Evolutionary conservation across 177 flowering plant genomes (phyloP).

Genomic region (Tripterygium wilfordii): DNA sequence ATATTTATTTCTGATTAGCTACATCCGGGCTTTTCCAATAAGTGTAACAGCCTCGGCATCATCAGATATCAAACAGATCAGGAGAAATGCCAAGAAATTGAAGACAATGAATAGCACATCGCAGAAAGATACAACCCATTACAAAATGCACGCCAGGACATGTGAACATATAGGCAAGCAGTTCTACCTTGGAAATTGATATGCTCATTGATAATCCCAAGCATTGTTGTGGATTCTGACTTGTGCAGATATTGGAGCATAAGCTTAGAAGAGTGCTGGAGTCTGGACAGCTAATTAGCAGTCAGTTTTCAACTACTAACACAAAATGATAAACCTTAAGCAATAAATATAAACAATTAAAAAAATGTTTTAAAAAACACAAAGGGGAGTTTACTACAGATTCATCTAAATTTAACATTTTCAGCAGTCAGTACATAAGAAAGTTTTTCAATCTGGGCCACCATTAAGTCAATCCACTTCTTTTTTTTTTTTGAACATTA

Average conservation of each 20-base stretch:
- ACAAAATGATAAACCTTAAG: background rate
- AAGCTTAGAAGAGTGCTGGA: conserved; percentile 91
- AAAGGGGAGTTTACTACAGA: too few species aligned
- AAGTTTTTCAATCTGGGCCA: too few species aligned
- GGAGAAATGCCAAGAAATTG: conserved; percentile 52
- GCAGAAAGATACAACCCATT: background rate
- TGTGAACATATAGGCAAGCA: background rate
- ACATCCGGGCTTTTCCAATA: conserved; percentile 69
- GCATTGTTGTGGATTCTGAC: conserved; percentile 78
- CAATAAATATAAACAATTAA: background rate
- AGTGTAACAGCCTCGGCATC: conserved; percentile 71
- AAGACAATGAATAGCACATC: conserved; percentile 1
- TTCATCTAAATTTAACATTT: too few species aligned
- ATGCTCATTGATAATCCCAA: conserved; percentile 91
- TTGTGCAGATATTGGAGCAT: conserved; percentile 88
- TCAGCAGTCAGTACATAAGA: too few species aligned
- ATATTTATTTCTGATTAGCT: conserved; percentile 78
- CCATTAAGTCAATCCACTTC: too few species aligned
- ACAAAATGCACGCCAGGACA: background rate
- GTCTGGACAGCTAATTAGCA: conserved; percentile 12
- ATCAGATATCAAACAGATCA: conserved; percentile 82
- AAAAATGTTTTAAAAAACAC: background rate
- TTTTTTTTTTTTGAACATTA: too few species aligned
- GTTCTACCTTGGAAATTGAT: conserved; percentile 79
- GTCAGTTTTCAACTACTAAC: background rate